These are phyloP conservation scores for Ceratobasidium papillatum DNA, from an alignment of 1,284 basidiomycete genomes.

Conservation along the genomic window DNA sequence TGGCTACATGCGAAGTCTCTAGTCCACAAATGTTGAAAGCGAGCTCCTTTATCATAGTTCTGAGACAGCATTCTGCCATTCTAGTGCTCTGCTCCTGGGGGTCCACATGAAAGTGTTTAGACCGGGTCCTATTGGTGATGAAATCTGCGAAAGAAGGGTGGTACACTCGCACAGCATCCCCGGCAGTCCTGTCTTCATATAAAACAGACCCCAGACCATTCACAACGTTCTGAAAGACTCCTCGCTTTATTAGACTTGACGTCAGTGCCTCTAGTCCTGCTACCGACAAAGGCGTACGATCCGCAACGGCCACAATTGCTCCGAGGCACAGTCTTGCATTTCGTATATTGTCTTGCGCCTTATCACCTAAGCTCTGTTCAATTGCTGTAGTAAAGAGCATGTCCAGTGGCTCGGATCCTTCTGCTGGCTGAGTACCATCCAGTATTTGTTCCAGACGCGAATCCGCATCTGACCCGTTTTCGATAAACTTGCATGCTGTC, in stretches of 20 bases:
- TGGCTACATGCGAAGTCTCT: constrained; percentile 6
- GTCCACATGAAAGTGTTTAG: constrained; percentile 5
- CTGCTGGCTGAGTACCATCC: constrained; percentile 9
- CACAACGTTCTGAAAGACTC: constrained; percentile 12
- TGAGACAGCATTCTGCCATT: constrained; percentile 29
- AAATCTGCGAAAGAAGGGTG: constrained; percentile 40
- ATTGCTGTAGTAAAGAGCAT: constrained; percentile 22
- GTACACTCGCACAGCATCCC: constrained; percentile 27
- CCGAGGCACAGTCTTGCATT: constrained; percentile 2
- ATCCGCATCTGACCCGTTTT: background rate
- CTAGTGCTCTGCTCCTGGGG: background rate
- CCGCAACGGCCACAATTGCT: constrained; percentile 1
- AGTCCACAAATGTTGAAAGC: constrained; percentile 35
- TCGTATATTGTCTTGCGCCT: background rate
- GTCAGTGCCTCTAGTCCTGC: constrained; percentile 21
- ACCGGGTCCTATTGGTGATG: constrained; percentile 23
- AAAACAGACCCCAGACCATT: constrained; percentile 35
- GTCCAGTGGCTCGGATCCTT: constrained; percentile 6
- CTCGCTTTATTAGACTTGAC: background rate
- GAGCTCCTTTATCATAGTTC: constrained; percentile 14
- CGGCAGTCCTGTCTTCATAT: constrained; percentile 1
- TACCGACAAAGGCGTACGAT: background rate
- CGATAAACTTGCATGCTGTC: constrained; percentile 28
- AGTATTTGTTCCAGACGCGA: background rate
- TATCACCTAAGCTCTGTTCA: background rate